phyloP scores from a whole-genome alignment of 345 rosid genomes.

The Abelmoschus esculentus region DNA sequence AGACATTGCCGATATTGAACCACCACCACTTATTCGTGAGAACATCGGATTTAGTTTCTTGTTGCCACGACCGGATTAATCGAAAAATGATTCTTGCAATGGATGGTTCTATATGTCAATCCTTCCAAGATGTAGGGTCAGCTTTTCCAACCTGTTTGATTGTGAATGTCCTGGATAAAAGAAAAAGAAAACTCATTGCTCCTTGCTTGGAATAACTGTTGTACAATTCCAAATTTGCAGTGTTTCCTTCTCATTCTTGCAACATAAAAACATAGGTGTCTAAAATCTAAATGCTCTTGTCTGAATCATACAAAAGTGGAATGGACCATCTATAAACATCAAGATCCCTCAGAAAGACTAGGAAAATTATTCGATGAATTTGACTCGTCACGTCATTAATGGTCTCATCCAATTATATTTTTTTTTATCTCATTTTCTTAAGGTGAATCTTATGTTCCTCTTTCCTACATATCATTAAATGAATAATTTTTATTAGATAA shows the following conservation, averaged over 20 bases:
- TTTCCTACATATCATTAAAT: no score
- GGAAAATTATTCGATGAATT: no score
- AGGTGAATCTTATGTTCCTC: no score
- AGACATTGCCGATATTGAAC: slow-evolving; percentile 81
- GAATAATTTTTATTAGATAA: no score
- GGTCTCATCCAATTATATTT: no score
- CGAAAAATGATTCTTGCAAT: not conserved
- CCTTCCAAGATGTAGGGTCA: not conserved
- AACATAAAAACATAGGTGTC: not conserved
- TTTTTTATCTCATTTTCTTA: no score
- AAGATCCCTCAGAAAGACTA: no score
- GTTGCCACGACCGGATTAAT: slow-evolving; percentile 54
- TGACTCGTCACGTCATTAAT: no score
- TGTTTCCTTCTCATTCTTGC: not conserved
- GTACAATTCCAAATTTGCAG: slow-evolving; percentile 13
- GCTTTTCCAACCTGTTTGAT: not conserved
- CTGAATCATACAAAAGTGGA: no score
- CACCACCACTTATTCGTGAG: slow-evolving; percentile 78
- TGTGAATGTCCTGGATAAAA: not conserved
- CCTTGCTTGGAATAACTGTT: slow-evolving; percentile 16
- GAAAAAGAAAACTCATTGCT: not conserved
- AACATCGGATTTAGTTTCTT: slow-evolving; percentile 86
- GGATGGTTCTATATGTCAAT: not conserved
- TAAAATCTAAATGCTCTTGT: no score
- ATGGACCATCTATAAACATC: no score